phyloP scores from a whole-genome alignment of 2,329 filamentous ascomycete genomes.

The Neonectria faginata region DNA sequence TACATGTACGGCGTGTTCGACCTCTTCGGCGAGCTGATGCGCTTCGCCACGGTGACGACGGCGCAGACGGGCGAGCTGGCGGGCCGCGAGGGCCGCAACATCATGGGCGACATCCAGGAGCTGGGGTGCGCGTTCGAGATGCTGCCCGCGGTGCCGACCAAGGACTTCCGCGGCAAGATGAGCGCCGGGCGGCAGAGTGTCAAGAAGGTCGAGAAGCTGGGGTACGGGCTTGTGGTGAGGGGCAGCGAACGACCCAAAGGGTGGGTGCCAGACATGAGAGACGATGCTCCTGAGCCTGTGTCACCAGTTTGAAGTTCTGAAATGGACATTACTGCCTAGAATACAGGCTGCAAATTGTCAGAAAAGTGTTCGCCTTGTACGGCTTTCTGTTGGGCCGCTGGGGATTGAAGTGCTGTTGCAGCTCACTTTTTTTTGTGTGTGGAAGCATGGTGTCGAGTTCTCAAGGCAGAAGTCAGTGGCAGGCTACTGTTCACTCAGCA shows the following conservation, averaged over 20 bases:
- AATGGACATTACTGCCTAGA: neutral
- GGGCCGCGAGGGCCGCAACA: constrained; percentile 61
- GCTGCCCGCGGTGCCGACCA: constrained; percentile 69
- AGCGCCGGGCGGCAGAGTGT: constrained; percentile 89
- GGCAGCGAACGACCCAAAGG: constrained; percentile 90
- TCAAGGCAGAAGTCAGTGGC: neutral
- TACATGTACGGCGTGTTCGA: constrained; percentile 94
- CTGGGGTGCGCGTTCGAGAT: constrained; percentile 82
- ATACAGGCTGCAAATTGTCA: no score
- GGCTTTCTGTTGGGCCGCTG: neutral
- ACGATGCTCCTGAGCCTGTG: constrained; percentile 48
- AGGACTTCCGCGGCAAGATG: constrained; percentile 80
- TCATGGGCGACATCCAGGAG: constrained; percentile 84
- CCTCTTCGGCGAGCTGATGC: constrained; percentile 95
- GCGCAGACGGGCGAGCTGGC: constrained; percentile 74
- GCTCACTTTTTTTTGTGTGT: neutral
- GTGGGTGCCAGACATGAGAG: constrained; percentile 84
- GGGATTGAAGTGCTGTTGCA: neutral
- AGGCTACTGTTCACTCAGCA: neutral
- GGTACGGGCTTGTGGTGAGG: constrained; percentile 88
- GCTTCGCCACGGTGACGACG: constrained; percentile 90
- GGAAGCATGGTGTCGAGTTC: neutral
- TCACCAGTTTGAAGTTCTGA: constrained; percentile 37
- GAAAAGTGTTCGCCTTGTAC: no score
- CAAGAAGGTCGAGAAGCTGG: constrained; percentile 90